These are phyloP conservation scores for Pelargonium citronellum DNA, from an alignment of 441 rosid species.

Conservation along the genomic window DNA sequence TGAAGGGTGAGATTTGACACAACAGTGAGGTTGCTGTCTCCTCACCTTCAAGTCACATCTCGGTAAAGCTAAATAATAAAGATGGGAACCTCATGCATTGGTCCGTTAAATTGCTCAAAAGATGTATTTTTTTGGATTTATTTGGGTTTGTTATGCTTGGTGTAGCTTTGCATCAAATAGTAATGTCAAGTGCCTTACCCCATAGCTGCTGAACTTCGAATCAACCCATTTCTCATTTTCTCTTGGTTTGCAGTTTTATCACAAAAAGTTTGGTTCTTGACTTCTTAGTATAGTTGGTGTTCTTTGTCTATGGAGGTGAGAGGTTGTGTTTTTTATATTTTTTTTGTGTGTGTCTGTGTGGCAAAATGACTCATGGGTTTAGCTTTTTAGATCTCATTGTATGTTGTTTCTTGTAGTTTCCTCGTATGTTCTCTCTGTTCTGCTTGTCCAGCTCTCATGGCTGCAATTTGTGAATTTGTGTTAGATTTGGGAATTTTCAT, in stretches of 20 bases:
- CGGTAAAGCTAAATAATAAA: no score
- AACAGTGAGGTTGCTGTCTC: no score
- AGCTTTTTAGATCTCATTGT: not conserved
- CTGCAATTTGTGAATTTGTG: not conserved
- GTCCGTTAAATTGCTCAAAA: no score
- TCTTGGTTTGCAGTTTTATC: not conserved
- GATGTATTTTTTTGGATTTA: not conserved
- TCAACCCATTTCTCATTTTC: no score
- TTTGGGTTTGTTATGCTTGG: not conserved
- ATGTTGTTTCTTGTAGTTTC: not conserved
- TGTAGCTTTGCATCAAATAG: no score
- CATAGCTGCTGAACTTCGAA: no score
- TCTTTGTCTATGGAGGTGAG: not conserved
- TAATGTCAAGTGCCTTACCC: no score
- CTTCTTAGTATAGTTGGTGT: not conserved
- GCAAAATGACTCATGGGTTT: not conserved
- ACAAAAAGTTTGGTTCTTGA: not conserved
- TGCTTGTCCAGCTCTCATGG: not conserved
- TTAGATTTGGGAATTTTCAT: not conserved
- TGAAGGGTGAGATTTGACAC: no score
- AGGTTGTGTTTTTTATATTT: not conserved
- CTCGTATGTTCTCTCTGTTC: not conserved
- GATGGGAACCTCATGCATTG: no score
- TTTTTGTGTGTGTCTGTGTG: not conserved
- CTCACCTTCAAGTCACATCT: no score